A percentile compares a stretch with the other conserved stretches of the same genome.
These are phyloP conservation scores for Eucalyptus lansdowneana DNA, from an alignment of 345 rosid species.

Conservation along the genomic window DNA sequence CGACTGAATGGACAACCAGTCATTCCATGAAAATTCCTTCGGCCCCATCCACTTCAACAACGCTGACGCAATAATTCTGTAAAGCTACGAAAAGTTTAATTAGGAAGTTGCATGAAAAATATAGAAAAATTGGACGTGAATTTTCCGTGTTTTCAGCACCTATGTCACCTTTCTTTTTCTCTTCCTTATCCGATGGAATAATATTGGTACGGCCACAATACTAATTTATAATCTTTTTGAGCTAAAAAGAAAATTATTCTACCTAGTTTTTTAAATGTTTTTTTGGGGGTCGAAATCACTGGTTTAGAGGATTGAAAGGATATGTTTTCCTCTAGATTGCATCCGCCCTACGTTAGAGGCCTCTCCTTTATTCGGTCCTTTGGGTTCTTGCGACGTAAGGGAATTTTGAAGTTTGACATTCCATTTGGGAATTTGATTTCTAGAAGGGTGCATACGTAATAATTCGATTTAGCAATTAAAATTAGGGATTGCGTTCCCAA, in stretches of 20 bases:
- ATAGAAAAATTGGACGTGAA: not conserved
- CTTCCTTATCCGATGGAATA: not conserved
- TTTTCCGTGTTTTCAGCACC: not conserved
- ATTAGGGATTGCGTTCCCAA: not conserved
- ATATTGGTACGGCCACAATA: not conserved
- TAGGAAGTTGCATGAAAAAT: not conserved
- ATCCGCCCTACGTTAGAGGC: not conserved
- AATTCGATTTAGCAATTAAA: not conserved
- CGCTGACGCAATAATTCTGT: not conserved
- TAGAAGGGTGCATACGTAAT: not conserved
- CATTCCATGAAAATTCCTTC: not conserved
- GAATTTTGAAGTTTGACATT: not conserved
- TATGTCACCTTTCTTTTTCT: not conserved
- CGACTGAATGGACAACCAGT: not conserved
- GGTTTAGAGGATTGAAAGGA: not conserved
- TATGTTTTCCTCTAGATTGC: not conserved
- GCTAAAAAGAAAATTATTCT: not conserved
- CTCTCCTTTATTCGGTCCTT: not conserved
- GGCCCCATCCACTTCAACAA: not conserved
- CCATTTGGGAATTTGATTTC: not conserved
- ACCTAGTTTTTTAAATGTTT: not conserved
- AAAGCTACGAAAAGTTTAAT: not conserved
- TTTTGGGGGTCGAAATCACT: not conserved
- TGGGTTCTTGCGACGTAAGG: not conserved
- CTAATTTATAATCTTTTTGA: not conserved